Evolutionary conservation across 2,329 filamentous ascomycete genomes (phyloP).

Genomic region (Cercospora zeae-maydis): DNA sequence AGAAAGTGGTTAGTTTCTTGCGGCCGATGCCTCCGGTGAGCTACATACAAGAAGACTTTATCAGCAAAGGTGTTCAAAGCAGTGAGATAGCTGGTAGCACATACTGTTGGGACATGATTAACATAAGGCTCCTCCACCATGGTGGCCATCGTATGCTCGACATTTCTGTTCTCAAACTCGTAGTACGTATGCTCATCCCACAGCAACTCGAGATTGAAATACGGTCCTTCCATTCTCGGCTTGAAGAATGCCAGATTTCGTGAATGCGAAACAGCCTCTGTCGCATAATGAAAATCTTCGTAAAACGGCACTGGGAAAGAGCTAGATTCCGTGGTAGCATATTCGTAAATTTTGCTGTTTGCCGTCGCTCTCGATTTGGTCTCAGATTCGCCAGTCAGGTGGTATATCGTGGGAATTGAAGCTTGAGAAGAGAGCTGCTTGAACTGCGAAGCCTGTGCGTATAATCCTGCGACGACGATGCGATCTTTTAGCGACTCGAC

Average conservation of each 20-base stretch:
- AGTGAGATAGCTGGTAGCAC: neutral
- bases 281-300: slow-evolving; percentile 49
- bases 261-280: slow-evolving; percentile 63
- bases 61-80: neutral
- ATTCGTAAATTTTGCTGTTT: slow-evolving; percentile 38
- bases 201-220: slow-evolving; percentile 70
- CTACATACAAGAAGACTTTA: neutral
- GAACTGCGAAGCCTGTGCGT: slow-evolving; percentile 28
- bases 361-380: slow-evolving; percentile 19
- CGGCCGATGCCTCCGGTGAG: slow-evolving; percentile 66
- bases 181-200: slow-evolving; percentile 75
- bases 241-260: slow-evolving; percentile 65
- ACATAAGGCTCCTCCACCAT: slow-evolving; percentile 79
- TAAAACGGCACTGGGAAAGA: slow-evolving; percentile 52
- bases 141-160: slow-evolving; percentile 72
- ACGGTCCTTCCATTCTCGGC: slow-evolving; percentile 58
- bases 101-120: slow-evolving; percentile 65
- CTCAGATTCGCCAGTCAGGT: slow-evolving; percentile 25
- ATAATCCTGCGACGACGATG: slow-evolving; percentile 37
- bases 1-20: slow-evolving; percentile 61
- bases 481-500: slow-evolving; percentile 25
- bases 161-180: slow-evolving; percentile 66
- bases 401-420: slow-evolving; percentile 27
- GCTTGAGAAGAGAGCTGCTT: slow-evolving; percentile 19
- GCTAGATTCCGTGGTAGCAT: slow-evolving; percentile 44